Conservation (phyloP, 768 basidiomycete species). For the Hemileccinum rubropunctum region DNA sequence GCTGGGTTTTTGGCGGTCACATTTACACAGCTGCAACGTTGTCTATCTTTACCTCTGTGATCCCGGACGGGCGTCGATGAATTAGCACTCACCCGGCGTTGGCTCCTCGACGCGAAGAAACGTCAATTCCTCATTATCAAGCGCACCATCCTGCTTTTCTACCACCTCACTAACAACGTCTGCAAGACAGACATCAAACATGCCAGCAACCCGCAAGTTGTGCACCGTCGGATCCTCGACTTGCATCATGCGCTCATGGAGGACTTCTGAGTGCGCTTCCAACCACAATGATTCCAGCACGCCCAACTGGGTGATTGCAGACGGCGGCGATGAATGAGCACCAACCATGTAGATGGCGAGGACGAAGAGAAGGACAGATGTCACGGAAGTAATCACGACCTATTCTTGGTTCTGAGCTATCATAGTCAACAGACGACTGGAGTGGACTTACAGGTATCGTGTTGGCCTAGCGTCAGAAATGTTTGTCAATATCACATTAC, state of each 20-base stretch:
- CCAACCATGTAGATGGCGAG: background rate
- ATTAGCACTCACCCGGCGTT: too few relatives aligned
- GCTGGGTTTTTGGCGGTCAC: too few relatives aligned
- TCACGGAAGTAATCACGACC: background rate
- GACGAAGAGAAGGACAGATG: background rate
- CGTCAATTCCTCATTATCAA: too few relatives aligned
- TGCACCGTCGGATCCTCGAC: background rate
- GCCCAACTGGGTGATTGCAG: too few relatives aligned
- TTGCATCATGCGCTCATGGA: background rate
- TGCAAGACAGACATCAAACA: background rate
- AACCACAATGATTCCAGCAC: background rate
- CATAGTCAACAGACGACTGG: background rate
- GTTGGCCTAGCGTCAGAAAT: background rate
- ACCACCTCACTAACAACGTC: too few relatives aligned
- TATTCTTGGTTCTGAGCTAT: background rate
- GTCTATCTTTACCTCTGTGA: too few relatives aligned
- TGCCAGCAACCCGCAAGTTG: background rate
- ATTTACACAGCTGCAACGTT: too few relatives aligned
- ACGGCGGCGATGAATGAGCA: background rate
- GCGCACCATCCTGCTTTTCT: too few relatives aligned
- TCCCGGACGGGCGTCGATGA: too few relatives aligned
- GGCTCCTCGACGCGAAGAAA: too few relatives aligned
- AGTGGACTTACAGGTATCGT: background rate
- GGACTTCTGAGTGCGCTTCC: background rate
- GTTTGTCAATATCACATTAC: background rate